Conservation (phyloP, 306 rosid species). For the Trifolium subterraneum region DNA sequence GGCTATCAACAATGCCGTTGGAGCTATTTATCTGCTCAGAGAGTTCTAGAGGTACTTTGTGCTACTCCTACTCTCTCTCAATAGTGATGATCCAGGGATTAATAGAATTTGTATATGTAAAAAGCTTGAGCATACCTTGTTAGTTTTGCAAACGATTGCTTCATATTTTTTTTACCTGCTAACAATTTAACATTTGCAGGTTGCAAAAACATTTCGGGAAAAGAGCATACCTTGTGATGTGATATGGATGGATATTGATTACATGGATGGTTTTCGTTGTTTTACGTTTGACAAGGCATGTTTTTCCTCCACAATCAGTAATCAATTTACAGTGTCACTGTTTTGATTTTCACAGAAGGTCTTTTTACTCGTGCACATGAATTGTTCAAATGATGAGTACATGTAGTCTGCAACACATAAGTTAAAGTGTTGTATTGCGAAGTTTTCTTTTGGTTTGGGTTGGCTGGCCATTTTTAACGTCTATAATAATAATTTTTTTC, state of each 20-base stretch:
- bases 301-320: slow-evolving; percentile 11
- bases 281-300: slow-evolving; percentile 85
- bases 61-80: slow-evolving; percentile 31
- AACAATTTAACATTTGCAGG: slow-evolving; percentile 55
- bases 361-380: not conserved
- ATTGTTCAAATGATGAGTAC: slow-evolving; percentile 22
- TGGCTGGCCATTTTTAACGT: slow-evolving; percentile 19
- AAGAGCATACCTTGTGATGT: slow-evolving; percentile 88
- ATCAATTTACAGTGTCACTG: slow-evolving; percentile 23
- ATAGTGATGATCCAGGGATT: slow-evolving; percentile 14
- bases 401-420: slow-evolving; percentile 1
- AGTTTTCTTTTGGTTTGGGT: slow-evolving; percentile 28
- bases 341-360: slow-evolving; percentile 23
- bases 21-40: slow-evolving; percentile 74
- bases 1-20: slow-evolving; percentile 97
- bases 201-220: slow-evolving; percentile 70
- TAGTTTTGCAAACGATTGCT: not conserved
- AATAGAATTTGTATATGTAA: slow-evolving; percentile 27
- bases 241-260: slow-evolving; percentile 94
- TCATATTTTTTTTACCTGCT: slow-evolving; percentile 30
- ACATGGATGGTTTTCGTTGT: slow-evolving; percentile 96
- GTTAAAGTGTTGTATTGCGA: slow-evolving; percentile 22
- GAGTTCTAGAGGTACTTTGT: slow-evolving; percentile 73
- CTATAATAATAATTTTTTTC: slow-evolving; percentile 26
- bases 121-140: slow-evolving; percentile 1